Evolutionary conservation across 805 yeast genomes (phyloP).

Genomic region (Ogataea methylovora): DNA sequence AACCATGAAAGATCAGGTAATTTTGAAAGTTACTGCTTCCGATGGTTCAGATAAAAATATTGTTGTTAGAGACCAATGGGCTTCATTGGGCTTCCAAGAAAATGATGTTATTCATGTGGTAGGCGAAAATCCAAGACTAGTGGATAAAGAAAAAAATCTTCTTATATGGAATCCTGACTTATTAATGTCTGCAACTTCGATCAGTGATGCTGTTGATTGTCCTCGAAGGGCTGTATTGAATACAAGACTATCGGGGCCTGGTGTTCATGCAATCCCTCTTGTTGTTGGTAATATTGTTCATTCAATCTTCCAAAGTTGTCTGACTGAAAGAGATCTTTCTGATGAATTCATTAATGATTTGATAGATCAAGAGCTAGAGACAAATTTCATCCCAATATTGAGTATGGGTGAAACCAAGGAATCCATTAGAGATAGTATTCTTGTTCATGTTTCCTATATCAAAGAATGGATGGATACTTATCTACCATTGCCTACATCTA

Average conservation of each 20-base stretch:
- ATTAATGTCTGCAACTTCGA: conserved; percentile 71
- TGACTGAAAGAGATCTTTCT: conserved; percentile 30
- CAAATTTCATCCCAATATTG: conserved; percentile 32
- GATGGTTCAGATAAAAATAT: conserved; percentile 29
- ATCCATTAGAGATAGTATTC: conserved; percentile 34
- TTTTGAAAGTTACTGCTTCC: conserved; percentile 43
- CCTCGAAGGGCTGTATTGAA: conserved; percentile 60
- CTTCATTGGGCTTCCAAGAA: conserved; percentile 35
- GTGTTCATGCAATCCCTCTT: conserved; percentile 56
- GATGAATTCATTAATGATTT: conserved; percentile 28
- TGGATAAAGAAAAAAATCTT: conserved; percentile 53
- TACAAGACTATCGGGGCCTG: conserved; percentile 50
- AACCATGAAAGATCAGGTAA: conserved; percentile 35
- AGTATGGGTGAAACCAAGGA: conserved; percentile 45
- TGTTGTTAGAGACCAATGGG: conserved; percentile 57
- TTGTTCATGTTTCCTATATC: conserved; percentile 44
- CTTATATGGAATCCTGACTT: conserved; percentile 80
- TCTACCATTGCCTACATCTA: conserved; percentile 11
- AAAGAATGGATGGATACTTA: conserved; percentile 45
- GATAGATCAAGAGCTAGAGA: conserved; percentile 23
- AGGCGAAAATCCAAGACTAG: conserved; percentile 34
- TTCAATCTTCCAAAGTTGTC: conserved; percentile 57
- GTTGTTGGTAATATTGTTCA: conserved; percentile 83
- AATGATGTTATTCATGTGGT: conserved; percentile 60
- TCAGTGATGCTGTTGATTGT: conserved; percentile 72